These are phyloP conservation scores for Phytophthora foliorum DNA, from an alignment of 352 stramenopile genomes.

Conservation along the genomic window DNA sequence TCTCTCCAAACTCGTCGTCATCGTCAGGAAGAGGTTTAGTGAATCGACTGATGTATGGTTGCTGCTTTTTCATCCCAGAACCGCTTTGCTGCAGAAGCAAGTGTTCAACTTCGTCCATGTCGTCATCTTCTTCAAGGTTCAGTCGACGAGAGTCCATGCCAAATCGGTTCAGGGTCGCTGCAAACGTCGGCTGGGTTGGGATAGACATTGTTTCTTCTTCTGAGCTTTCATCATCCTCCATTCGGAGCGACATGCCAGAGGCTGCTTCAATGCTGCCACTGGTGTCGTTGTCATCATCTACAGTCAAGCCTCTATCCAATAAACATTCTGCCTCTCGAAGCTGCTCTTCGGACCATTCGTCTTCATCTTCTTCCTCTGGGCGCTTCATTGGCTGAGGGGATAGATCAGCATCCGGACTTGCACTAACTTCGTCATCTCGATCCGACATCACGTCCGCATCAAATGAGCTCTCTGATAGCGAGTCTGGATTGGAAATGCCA, in stretches of 20 bases:
- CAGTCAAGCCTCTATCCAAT: not conserved
- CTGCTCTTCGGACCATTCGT: constrained; percentile 33
- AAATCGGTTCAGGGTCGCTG: constrained; percentile 20
- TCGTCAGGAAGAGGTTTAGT: constrained; percentile 1
- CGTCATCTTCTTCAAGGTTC: constrained; percentile 40
- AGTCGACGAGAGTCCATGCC: constrained; percentile 10
- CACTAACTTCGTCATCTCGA: constrained; percentile 9
- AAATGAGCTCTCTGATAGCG: constrained; percentile 25
- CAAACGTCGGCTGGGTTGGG: constrained; percentile 2
- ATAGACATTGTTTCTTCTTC: constrained; percentile 31
- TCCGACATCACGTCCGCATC: constrained; percentile 15
- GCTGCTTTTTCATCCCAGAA: constrained; percentile 2
- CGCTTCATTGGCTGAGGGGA: constrained; percentile 4
- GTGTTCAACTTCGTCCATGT: constrained; percentile 42
- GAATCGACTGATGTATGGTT: not conserved
- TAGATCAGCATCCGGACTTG: not conserved
- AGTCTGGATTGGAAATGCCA: constrained; percentile 1
- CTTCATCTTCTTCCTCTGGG: constrained; percentile 19
- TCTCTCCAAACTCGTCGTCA: constrained; percentile 20
- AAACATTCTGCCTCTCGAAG: constrained; percentile 24
- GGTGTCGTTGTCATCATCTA: not conserved
- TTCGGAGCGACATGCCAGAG: not conserved
- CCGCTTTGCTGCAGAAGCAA: constrained; percentile 33
- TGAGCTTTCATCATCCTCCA: constrained; percentile 15
- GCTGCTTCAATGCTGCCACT: not conserved